These are phyloP conservation scores for Thuidium tamariscinum DNA, from an alignment of 225 moss, liverwort and hornwort species.

Conservation along the genomic window DNA sequence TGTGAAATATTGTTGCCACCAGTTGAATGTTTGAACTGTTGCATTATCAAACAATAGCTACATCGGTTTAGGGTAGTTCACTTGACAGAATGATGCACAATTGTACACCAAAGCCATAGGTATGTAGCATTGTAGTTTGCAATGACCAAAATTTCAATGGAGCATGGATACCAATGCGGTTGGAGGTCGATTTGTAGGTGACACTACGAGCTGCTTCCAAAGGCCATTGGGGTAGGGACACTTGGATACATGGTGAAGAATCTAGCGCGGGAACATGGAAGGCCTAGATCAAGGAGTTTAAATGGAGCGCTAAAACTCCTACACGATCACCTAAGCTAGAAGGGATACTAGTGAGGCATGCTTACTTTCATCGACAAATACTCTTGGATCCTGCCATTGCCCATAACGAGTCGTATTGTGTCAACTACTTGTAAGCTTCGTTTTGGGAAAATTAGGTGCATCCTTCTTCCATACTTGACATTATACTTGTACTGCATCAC, in stretches of 20 bases:
- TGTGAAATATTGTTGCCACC: not conserved
- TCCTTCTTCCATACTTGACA: not conserved
- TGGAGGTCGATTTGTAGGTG: not conserved
- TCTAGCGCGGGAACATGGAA: not conserved
- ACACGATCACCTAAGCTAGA: not conserved
- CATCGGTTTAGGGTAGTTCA: not conserved
- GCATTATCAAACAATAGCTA: not conserved
- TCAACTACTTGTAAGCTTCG: not conserved
- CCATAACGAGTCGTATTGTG: rapidly evolving
- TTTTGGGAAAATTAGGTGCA: not conserved
- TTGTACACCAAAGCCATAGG: not conserved
- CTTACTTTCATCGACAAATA: not conserved
- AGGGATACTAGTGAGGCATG: not conserved
- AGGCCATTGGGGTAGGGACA: not conserved
- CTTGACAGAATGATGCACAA: not conserved
- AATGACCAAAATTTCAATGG: not conserved
- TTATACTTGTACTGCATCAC: not conserved
- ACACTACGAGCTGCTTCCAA: not conserved
- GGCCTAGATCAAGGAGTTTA: not conserved
- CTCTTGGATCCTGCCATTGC: rapidly evolving
- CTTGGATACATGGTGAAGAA: not conserved
- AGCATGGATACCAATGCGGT: not conserved
- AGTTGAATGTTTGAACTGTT: not conserved
- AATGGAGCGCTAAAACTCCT: rapidly evolving
- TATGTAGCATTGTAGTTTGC: not conserved